Base-by-base conservation (phyloP, 2,329 filamentous ascomycete genomes). In the Ophiocordyceps camponoti-saundersi region DNA sequence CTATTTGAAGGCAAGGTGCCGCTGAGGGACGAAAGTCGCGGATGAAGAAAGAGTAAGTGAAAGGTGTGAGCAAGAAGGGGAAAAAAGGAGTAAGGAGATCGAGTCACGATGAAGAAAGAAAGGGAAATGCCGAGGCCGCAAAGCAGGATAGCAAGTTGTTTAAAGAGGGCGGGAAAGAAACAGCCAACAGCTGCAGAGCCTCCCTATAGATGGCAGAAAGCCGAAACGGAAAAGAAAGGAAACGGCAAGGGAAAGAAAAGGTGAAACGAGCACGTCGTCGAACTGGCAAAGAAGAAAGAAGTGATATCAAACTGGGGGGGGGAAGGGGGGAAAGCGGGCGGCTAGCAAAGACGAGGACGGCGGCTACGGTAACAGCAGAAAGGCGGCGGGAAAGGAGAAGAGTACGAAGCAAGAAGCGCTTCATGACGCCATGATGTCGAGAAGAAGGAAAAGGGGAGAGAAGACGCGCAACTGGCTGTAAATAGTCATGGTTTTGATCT, bases 231-330 rank as follows among this genome's bases (percentile, higher is more conserved):
- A 62, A 61, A 61, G 59, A 53, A 52, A 51, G 50, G 30, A 46
- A 42, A 44, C 45, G 52, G 44, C 48, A 52, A 57, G 60, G 59
- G 60, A 65, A 13, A 57, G 60, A 59, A 60, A 65, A 13, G 42
- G 13, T 75, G 72, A 76, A 76, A 77, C 72, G 57, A 53, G 55
- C 58, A 59, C 60, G 51, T 61, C 67, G 72, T 75, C 61, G 23
- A 26, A 26, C 23, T 75, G 70, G 66, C 61, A 69, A 68, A 54
- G 55, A 58, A 56, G 60, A 59, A 61, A 61, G 61, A 59, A 59
- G 62, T 63, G 65, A 70, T 66, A 75, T 74, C 76, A 72, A 72
- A 65, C 67, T 59, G 56, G 53, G 49, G 30, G 36, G 44, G 47
- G 42, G 42, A 44, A 49, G 51, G 56, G 53, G 49, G 30, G 36